Percentiles rank a stretch among this genome's conserved stretches.
Evolutionary conservation across 106 monocot genomes (phyloP).

Genomic region (Phalaenopsis aphrodite): DNA sequence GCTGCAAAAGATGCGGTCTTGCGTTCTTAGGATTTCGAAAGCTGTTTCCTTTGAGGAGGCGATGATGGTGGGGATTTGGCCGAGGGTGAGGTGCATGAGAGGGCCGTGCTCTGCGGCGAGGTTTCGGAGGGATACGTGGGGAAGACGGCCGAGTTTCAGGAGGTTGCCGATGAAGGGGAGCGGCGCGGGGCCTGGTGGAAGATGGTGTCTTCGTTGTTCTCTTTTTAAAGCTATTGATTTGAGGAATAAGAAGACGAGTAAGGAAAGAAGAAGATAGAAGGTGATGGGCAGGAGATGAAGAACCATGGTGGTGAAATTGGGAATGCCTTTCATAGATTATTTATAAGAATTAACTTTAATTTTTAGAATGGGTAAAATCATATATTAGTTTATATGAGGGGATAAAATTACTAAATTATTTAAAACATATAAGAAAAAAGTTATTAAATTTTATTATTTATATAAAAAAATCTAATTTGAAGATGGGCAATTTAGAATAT

Average conservation of each 20-base stretch:
- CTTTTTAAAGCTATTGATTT: not conserved
- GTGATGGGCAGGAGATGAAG: not conserved
- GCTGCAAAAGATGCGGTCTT: conserved; percentile 16
- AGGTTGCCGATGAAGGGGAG: conserved; percentile 35
- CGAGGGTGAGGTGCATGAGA: conserved; percentile 21
- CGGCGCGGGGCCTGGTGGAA: conserved; percentile 15
- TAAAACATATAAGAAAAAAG: no score
- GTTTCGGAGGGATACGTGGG: conserved; percentile 7
- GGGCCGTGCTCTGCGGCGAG: conserved; percentile 20
- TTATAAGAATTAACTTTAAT: no score
- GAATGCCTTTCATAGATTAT: no score
- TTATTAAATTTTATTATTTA: no score
- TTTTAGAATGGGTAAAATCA: no score
- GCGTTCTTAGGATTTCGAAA: conserved; percentile 7
- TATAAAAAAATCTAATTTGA: no score
- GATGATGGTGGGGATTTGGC: conserved; percentile 8
- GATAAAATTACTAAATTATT: no score
- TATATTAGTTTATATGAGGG: no score
- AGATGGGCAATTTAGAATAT: no score
- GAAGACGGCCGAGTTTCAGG: conserved; percentile 14
- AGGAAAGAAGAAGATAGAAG: not conserved
- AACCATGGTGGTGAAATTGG: not conserved
- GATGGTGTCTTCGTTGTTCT: not conserved
- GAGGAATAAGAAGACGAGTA: not conserved
- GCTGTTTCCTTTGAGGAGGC: conserved; percentile 13